Evolutionary conservation across 2,329 filamentous ascomycete species (phyloP).

Genomic region (Sclerotinia trifoliorum): DNA sequence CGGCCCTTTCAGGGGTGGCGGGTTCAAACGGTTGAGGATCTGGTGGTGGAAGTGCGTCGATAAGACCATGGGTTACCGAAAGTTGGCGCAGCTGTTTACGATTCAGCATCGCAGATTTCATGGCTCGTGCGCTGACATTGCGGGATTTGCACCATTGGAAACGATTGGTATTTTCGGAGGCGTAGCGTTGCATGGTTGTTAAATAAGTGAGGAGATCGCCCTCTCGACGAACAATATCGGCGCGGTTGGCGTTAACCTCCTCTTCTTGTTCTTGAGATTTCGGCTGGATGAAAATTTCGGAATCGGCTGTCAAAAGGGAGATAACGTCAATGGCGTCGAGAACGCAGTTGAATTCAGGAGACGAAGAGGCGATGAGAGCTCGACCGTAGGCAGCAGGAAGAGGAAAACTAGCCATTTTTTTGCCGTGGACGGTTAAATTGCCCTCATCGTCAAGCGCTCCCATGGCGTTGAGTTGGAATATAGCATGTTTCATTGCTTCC

Average conservation of each 20-base stretch:
- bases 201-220: slow-evolving; percentile 65
- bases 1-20: slow-evolving; percentile 53
- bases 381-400: slow-evolving; percentile 78
- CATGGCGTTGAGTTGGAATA: slow-evolving; percentile 76
- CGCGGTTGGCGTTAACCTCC: slow-evolving; percentile 52
- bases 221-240: slow-evolving; percentile 59
- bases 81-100: slow-evolving; percentile 59
- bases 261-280: slow-evolving; percentile 57
- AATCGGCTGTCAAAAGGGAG: slow-evolving; percentile 60
- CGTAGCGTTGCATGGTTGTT: slow-evolving; percentile 61
- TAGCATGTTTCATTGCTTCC: slow-evolving; percentile 76
- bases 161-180: slow-evolving; percentile 52
- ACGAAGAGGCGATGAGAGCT: slow-evolving; percentile 76
- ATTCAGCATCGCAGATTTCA: slow-evolving; percentile 62
- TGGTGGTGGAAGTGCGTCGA: slow-evolving; percentile 42
- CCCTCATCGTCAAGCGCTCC: slow-evolving; percentile 72
- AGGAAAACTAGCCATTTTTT: slow-evolving; percentile 78
- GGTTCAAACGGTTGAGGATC: slow-evolving; percentile 59
- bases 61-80: slow-evolving; percentile 52
- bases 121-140: slow-evolving; percentile 58
- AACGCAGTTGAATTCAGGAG: slow-evolving; percentile 69
- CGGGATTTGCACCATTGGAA: slow-evolving; percentile 58
- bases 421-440: slow-evolving; percentile 69
- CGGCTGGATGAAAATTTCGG: slow-evolving; percentile 61
- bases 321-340: slow-evolving; percentile 84